Base-by-base conservation (phyloP, 768 basidiomycete genomes). In the Naematelia encephala region DNA sequence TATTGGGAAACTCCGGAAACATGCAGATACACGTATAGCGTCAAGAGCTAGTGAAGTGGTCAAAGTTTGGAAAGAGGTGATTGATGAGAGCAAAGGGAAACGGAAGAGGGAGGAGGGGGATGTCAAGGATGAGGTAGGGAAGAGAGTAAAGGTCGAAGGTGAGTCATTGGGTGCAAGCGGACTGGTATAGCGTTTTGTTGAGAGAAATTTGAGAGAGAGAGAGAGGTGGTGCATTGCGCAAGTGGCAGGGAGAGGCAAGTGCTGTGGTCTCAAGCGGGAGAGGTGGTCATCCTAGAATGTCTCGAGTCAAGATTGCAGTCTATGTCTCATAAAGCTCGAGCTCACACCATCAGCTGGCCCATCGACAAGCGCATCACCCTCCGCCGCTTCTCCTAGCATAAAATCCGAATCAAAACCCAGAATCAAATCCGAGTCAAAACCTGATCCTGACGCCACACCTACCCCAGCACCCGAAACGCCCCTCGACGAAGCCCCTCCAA, bases 51-150 rank as follows among this genome's bases (percentile, higher is more conserved):
- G 72, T 21, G 68, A 74, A 49, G 62, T 77, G 10, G 68, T 77
- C 25, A 69, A 70, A 25, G 58, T 61, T 19, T 77, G 76, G 76
- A 71, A 74, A 50, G 69, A 74, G 11, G 69, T 61, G 5, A 70
- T 77, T 30, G 76, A 77, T 47, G 62, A 62, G 48, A 64, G 62
- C 47, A 67, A 74, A 57, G 65, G 64, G 63, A 77, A 75, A 59
- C 54, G 73, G 59, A 75, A 75, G 60, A 52, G 76, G 26, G 66
- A 64, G n/a, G 73, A 71, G 51, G 70, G 64, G 3, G 72, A 69
- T 26, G 69, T 55, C 28, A 72, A 67, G 55, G 64, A 66, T 25
- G 69, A 64, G 55, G 62, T 52, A 5, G 61, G 55, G n/a, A 62
- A 56, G 26, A 57, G 59, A 51, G 63, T 69, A 27, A 73, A 71